A percentile compares a stretch with the other conserved stretches of the same genome.
These are phyloP conservation scores for Pythium brachiatum DNA, from an alignment of 352 stramenopile species.

Conservation along the genomic window DNA sequence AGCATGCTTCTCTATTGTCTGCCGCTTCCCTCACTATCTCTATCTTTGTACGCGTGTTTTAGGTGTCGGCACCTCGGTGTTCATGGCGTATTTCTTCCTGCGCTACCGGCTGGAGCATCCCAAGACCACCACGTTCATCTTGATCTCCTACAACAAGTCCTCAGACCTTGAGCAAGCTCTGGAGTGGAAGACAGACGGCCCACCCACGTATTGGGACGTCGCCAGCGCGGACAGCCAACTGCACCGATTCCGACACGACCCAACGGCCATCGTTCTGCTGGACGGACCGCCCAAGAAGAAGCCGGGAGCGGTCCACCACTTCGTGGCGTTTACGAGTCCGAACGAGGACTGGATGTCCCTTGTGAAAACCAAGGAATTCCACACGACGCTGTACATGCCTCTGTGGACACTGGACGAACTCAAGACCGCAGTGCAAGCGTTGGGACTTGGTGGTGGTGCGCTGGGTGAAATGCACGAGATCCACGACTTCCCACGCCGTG, in stretches of 20 bases:
- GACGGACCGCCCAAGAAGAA: background rate
- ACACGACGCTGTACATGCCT: background rate
- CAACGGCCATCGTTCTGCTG: background rate
- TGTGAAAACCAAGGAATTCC: background rate
- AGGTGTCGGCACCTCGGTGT: no score
- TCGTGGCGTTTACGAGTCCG: background rate
- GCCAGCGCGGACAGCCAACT: no score
- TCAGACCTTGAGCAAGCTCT: no score
- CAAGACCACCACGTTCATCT: no score
- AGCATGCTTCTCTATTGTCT: no score
- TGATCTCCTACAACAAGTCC: no score
- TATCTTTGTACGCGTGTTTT: no score
- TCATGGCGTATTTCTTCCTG: no score
- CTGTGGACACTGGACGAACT: background rate
- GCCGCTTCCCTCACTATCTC: no score
- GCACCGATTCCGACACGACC: background rate
- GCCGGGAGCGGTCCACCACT: background rate
- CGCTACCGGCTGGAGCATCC: no score
- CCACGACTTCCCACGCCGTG: background rate
- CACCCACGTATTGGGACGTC: background rate
- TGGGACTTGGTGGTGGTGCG: background rate
- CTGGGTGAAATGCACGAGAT: background rate
- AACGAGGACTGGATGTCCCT: background rate
- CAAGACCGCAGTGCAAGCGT: background rate
- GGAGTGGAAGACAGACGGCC: background rate